A percentile compares a stretch with the other conserved stretches of the same genome.
Evolutionary conservation across 495 filamentous ascomycete genomes (phyloP).

Genomic region (Penicillium macrosclerotiorum): DNA sequence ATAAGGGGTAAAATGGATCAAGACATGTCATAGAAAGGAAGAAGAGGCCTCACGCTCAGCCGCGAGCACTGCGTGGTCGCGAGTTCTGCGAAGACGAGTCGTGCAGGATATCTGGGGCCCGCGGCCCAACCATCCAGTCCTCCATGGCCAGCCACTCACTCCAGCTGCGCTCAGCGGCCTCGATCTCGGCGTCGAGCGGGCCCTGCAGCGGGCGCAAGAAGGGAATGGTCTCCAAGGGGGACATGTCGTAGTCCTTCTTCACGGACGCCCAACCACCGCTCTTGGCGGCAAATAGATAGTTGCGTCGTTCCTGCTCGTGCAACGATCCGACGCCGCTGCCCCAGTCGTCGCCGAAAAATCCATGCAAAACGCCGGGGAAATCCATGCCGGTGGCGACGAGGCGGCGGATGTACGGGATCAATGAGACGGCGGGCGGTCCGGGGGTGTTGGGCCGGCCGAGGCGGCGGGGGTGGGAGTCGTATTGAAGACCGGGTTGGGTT

Average conservation of each 20-base stretch:
- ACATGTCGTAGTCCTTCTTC: constrained; percentile 87
- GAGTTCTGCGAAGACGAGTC: constrained; percentile 44
- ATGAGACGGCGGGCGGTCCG: constrained; percentile 56
- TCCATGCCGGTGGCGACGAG: constrained; percentile 92
- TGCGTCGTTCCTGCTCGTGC: constrained; percentile 86
- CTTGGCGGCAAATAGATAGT: constrained; percentile 94
- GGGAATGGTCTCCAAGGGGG: constrained; percentile 74
- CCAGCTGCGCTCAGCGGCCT: constrained; percentile 77
- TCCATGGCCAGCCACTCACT: constrained; percentile 90
- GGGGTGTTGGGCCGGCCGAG: constrained; percentile 23
- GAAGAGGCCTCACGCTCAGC: constrained; percentile 9
- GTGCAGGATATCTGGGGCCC: constrained; percentile 49
- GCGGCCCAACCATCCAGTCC: constrained; percentile 86
- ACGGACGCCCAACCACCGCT: constrained; percentile 82
- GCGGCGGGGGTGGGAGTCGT: constrained; percentile 22
- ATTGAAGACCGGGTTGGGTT: constrained; percentile 36
- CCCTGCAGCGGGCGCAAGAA: constrained; percentile 79
- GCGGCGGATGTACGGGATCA: constrained; percentile 87
- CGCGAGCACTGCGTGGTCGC: constrained; percentile 34
- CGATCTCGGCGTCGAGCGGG: constrained; percentile 75
- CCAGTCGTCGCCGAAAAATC: constrained; percentile 96
- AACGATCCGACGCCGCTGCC: constrained; percentile 70
- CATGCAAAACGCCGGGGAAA: constrained; percentile 76
- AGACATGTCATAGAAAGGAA: constrained; percentile 4
- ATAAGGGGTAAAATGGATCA: constrained; percentile 3